Conservation (phyloP, 2,329 filamentous ascomycete species). For the Alternaria brassicae region DNA sequence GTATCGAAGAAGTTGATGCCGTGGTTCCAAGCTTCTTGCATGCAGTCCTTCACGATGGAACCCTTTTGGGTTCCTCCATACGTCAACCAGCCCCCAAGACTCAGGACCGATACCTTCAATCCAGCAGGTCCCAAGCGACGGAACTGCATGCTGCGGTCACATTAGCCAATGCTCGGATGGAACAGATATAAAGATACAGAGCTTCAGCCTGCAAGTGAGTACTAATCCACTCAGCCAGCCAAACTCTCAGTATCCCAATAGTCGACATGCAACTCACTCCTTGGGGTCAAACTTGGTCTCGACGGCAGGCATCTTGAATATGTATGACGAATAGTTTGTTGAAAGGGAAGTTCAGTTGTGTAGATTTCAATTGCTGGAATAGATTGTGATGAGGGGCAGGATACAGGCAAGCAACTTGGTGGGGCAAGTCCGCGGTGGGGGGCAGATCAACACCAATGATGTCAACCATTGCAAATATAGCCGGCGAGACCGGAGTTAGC, state of each 20-base stretch:
- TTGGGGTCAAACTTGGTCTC: conserved; percentile 59
- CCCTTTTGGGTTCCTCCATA: conserved; percentile 58
- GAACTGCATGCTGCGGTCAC: conserved; percentile 39
- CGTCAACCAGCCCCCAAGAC: conserved; percentile 56
- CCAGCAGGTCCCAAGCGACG: conserved; percentile 49
- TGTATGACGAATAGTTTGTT: not conserved
- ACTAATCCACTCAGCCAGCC: not conserved
- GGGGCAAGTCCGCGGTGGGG: conserved; percentile 14
- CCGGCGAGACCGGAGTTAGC: not conserved
- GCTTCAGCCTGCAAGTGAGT: not conserved
- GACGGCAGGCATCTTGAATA: conserved; percentile 45
- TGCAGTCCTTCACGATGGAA: conserved; percentile 59
- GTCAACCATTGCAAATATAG: conserved; percentile 16
- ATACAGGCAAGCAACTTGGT: conserved; percentile 6
- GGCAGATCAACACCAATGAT: conserved; percentile 11
- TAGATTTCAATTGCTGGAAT: not conserved
- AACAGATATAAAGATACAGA: not conserved
- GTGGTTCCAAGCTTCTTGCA: conserved; percentile 58
- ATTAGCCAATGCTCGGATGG: not conserved
- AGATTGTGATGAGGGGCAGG: conserved; percentile 20
- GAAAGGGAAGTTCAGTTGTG: not conserved
- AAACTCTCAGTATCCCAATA: not conserved
- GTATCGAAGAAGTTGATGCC: conserved; percentile 61
- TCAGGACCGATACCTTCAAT: conserved; percentile 60
- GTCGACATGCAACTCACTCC: conserved; percentile 23